These are phyloP conservation scores for Pestalotiopsis sp. DNA, from an alignment of 2,329 filamentous ascomycete species.

Conservation along the genomic window DNA sequence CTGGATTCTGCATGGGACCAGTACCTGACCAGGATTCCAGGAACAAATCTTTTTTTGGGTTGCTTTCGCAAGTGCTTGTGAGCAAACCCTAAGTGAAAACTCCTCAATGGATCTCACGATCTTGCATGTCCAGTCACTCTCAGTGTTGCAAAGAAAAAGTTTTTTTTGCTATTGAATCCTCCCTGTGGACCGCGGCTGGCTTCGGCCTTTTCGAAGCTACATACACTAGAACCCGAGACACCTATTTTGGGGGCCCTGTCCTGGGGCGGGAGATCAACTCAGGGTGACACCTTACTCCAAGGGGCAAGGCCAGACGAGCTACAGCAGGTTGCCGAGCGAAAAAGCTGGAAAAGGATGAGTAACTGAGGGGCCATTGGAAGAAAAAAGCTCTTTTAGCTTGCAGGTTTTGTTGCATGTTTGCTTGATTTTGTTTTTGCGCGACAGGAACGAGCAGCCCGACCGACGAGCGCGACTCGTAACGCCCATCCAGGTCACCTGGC, in stretches of 20 bases:
- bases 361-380: background rate
- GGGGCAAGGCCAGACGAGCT: slow-evolving; percentile 4
- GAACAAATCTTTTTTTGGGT: too few species aligned
- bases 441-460: background rate
- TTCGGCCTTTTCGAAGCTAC: slow-evolving; percentile 1
- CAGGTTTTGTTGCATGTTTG: background rate
- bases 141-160: background rate
- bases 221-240: background rate
- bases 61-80: too few species aligned
- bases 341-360: too few species aligned
- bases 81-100: too few species aligned
- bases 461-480: background rate
- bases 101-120: background rate
- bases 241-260: background rate
- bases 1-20: too few species aligned
- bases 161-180: background rate
- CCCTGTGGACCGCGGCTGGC: background rate
- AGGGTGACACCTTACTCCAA: slow-evolving; percentile 5
- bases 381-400: background rate
- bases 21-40: too few species aligned
- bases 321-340: background rate
- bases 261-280: slow-evolving; percentile 1
- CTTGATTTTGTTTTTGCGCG: background rate
- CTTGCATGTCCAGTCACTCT: background rate
- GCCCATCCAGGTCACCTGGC: background rate